Conservation (phyloP, 805 yeast species). For the Yarrowia divulgata region DNA sequence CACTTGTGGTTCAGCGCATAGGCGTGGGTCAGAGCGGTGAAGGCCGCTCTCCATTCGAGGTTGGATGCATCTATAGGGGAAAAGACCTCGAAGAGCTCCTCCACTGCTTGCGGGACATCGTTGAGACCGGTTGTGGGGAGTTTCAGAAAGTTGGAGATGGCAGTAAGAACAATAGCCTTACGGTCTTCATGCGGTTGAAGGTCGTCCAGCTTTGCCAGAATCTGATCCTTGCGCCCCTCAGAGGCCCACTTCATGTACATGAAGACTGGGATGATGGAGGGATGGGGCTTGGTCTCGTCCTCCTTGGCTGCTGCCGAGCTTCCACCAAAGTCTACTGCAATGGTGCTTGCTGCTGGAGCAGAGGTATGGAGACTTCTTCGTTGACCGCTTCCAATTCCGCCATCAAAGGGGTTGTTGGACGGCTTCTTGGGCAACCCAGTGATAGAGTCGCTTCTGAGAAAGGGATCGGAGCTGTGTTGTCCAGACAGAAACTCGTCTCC, state of each 20-base stretch:
- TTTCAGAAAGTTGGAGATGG: background rate
- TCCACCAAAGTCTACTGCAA: background rate
- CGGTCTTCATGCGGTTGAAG: slow-evolving; percentile 1
- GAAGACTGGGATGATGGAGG: slow-evolving; percentile 5
- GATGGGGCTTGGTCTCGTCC: background rate
- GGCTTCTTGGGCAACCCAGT: slow-evolving; percentile 14
- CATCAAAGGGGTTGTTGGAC: slow-evolving; percentile 28
- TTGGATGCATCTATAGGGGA: slow-evolving; percentile 3
- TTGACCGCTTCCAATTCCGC: slow-evolving; percentile 22
- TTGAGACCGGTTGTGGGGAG: slow-evolving; percentile 6
- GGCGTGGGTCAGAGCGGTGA: background rate
- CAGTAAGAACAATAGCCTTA: background rate
- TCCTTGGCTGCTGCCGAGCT: background rate
- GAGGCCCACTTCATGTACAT: slow-evolving; percentile 25
- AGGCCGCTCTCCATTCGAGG: slow-evolving; percentile 10
- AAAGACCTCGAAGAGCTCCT: slow-evolving; percentile 12
- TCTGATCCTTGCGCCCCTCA: background rate
- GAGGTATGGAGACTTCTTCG: slow-evolving; percentile 18
- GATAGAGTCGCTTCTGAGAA: slow-evolving; percentile 21
- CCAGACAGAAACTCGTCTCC: slow-evolving; percentile 30
- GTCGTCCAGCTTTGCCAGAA: background rate
- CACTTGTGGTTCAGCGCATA: slow-evolving; percentile 14
- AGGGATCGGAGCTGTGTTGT: slow-evolving; percentile 16
- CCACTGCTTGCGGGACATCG: slow-evolving; percentile 25
- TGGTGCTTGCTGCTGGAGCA: background rate